Evolutionary conservation across 352 stramenopile species (phyloP).

Genomic region (Pythium dissotocum): DNA sequence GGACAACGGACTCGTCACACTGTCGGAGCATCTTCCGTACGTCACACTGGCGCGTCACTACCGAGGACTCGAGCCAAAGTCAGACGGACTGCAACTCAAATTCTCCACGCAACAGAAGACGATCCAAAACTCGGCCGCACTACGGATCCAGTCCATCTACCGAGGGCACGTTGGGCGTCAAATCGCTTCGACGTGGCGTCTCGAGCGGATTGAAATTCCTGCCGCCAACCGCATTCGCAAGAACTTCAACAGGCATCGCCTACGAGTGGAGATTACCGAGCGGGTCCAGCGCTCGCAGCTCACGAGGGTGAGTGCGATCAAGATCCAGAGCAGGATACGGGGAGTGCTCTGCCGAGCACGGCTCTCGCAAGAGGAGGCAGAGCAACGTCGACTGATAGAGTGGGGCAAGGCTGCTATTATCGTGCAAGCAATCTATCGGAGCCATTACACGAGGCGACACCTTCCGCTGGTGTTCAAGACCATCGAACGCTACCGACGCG

Average conservation of each 20-base stretch:
- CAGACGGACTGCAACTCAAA: slow-evolving; percentile 57
- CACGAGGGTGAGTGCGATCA: slow-evolving; percentile 35
- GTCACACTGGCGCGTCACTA: slow-evolving; percentile 54
- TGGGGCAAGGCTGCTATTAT: slow-evolving; percentile 51
- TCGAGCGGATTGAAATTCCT: slow-evolving; percentile 53
- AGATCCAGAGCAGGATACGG: slow-evolving; percentile 61
- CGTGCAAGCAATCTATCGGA: slow-evolving; percentile 60
- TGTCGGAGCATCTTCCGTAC: slow-evolving; percentile 71
- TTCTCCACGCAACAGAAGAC: slow-evolving; percentile 75
- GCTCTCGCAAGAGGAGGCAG: slow-evolving; percentile 31
- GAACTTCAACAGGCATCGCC: slow-evolving; percentile 48
- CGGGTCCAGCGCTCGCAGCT: slow-evolving; percentile 39
- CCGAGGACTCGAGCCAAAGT: slow-evolving; percentile 58
- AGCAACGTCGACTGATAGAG: slow-evolving; percentile 34
- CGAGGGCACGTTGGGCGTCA: slow-evolving; percentile 53
- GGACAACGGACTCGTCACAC: slow-evolving; percentile 63
- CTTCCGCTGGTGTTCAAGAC: slow-evolving; percentile 58
- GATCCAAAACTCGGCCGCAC: slow-evolving; percentile 64
- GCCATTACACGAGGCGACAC: slow-evolving; percentile 56
- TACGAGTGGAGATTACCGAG: slow-evolving; percentile 40
- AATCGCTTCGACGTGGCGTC: slow-evolving; percentile 54
- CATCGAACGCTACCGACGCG: slow-evolving; percentile 58
- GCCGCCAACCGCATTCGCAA: slow-evolving; percentile 49
- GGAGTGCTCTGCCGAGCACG: slow-evolving; percentile 47
- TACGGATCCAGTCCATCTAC: slow-evolving; percentile 73